phyloP scores from a whole-genome alignment of 2,329 filamentous ascomycete genomes.

The Paraconiothyrium brasiliense region DNA sequence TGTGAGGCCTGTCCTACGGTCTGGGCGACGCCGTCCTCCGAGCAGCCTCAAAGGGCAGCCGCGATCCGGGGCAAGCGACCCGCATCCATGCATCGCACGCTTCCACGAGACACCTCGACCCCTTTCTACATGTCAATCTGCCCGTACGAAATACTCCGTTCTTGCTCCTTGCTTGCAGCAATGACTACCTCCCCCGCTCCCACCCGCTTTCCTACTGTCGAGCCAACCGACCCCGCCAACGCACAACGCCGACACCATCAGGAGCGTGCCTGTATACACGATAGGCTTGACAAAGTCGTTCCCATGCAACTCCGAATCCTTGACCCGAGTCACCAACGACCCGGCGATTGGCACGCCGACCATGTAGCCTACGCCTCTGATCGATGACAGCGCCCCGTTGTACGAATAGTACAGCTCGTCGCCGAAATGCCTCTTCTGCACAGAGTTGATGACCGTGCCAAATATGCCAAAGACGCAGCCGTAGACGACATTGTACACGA shows the following conservation, averaged over 20 bases:
- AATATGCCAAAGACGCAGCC: slow-evolving; percentile 31
- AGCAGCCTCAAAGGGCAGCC: too few relatives aligned
- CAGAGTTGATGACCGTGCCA: slow-evolving; percentile 28
- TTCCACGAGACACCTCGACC: too few relatives aligned
- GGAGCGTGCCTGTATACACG: slow-evolving; percentile 26
- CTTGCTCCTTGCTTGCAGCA: neutral
- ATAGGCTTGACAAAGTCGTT: slow-evolving; percentile 27
- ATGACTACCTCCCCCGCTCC: slow-evolving; percentile 26
- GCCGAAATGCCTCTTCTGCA: slow-evolving; percentile 32
- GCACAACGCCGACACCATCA: slow-evolving; percentile 21
- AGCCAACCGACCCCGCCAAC: slow-evolving; percentile 25
- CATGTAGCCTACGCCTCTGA: slow-evolving; percentile 31
- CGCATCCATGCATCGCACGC: neutral
- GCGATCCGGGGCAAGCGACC: neutral
- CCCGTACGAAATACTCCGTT: neutral
- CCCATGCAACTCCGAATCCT: slow-evolving; percentile 21
- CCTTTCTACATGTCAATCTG: too few relatives aligned
- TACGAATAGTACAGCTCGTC: slow-evolving; percentile 34
- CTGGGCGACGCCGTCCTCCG: neutral
- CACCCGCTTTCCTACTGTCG: slow-evolving; percentile 28
- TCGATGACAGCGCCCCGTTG: slow-evolving; percentile 29
- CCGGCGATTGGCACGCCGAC: slow-evolving; percentile 33
- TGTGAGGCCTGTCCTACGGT: neutral
- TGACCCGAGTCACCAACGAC: slow-evolving; percentile 24
- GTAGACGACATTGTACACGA: slow-evolving; percentile 30